Evolutionary conservation across 2,329 filamentous ascomycete species (phyloP).

Genomic region (Sclerotinia trifoliorum): DNA sequence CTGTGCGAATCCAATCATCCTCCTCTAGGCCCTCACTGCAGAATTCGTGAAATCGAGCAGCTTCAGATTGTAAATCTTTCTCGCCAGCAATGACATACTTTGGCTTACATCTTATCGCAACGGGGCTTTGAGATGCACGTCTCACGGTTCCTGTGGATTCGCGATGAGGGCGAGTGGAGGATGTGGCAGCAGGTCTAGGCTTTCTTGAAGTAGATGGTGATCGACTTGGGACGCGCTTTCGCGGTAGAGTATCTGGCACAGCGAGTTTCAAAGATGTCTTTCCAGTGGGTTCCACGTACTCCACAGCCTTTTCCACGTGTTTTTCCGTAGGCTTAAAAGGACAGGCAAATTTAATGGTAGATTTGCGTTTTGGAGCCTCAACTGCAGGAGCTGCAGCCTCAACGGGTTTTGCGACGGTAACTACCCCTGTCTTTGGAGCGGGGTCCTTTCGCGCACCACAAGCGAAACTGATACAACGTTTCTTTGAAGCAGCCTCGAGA

Average conservation of each 20-base stretch:
- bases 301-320: neutral
- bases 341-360: conserved; percentile 73
- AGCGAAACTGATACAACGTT: conserved; percentile 89
- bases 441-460: conserved; percentile 63
- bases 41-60: conserved; percentile 82
- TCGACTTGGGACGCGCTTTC: conserved; percentile 27
- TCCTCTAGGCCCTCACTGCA: conserved; percentile 77
- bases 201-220: conserved; percentile 38
- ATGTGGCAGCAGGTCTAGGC: conserved; percentile 26
- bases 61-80: conserved; percentile 44
- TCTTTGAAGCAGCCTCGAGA: conserved; percentile 67
- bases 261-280: neutral
- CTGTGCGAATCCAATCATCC: conserved; percentile 84
- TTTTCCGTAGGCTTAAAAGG: conserved; percentile 51
- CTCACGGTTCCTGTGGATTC: conserved; percentile 38
- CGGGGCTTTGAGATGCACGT: conserved; percentile 43
- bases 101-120: conserved; percentile 41
- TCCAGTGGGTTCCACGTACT: conserved; percentile 14
- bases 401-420: conserved; percentile 40
- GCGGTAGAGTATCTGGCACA: conserved; percentile 28
- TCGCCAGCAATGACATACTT: conserved; percentile 39
- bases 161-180: conserved; percentile 27
- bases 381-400: conserved; percentile 28
- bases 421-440: conserved; percentile 42
- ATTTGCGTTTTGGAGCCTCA: conserved; percentile 52